Evolutionary conservation across 352 stramenopile species (phyloP).

Genomic region (Phytophthora citrophthora): DNA sequence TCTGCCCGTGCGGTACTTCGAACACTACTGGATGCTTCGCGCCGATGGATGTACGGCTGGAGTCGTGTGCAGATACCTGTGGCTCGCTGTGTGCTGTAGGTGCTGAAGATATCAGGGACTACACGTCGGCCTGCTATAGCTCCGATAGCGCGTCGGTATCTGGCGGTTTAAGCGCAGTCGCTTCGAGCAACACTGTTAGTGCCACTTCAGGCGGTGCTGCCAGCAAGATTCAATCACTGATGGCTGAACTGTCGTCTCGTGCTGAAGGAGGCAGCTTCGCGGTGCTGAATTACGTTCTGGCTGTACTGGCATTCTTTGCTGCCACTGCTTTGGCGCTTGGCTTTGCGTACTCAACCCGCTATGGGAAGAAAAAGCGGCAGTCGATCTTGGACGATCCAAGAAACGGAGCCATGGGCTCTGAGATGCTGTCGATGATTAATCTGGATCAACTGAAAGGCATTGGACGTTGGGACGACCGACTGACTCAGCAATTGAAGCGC

Average conservation of each 20-base stretch:
- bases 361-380: slow-evolving; percentile 41
- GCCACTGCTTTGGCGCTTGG: slow-evolving; percentile 45
- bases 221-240: slow-evolving; percentile 46
- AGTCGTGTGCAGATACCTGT: slow-evolving; percentile 63
- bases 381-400: slow-evolving; percentile 29
- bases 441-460: slow-evolving; percentile 38
- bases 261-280: slow-evolving; percentile 43
- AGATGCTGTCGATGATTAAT: slow-evolving; percentile 25
- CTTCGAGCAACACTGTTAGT: slow-evolving; percentile 6
- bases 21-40: slow-evolving; percentile 51
- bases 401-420: slow-evolving; percentile 10
- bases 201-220: not conserved
- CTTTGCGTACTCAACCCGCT: slow-evolving; percentile 50
- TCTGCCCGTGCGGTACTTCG: slow-evolving; percentile 50
- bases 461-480: slow-evolving; percentile 41
- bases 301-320: slow-evolving; percentile 53
- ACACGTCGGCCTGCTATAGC: slow-evolving; percentile 50
- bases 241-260: slow-evolving; percentile 51
- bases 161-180: slow-evolving; percentile 15
- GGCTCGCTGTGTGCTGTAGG: slow-evolving; percentile 62
- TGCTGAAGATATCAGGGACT: slow-evolving; percentile 40
- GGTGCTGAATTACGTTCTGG: slow-evolving; percentile 63
- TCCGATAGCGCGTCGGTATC: slow-evolving; percentile 10
- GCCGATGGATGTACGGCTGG: slow-evolving; percentile 55
- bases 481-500: slow-evolving; percentile 44